These are phyloP conservation scores for Vanrija sp. DNA, from an alignment of 1,284 basidiomycete genomes.

Conservation along the genomic window DNA sequence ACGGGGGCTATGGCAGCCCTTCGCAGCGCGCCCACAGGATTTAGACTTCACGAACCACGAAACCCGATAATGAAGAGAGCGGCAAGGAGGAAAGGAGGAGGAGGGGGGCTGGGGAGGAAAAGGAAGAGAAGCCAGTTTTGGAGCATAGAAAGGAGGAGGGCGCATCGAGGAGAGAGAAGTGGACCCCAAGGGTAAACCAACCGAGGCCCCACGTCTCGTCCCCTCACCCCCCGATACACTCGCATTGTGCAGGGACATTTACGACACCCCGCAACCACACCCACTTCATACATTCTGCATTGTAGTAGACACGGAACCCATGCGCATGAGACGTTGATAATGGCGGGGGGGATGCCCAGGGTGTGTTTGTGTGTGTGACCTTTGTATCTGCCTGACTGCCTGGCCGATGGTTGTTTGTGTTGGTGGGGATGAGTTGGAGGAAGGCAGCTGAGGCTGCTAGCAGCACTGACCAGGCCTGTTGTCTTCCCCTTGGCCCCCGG, in stretches of 20 bases:
- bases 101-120: slow-evolving; percentile 10
- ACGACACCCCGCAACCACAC: neutral
- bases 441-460: too few relatives aligned
- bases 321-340: neutral
- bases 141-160: neutral
- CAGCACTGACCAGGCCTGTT: too few relatives aligned
- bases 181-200: neutral
- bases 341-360: too few relatives aligned
- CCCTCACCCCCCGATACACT: neutral
- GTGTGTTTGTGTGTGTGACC: too few relatives aligned
- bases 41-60: neutral
- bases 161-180: neutral
- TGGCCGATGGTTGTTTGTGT: too few relatives aligned
- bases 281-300: slow-evolving; percentile 13
- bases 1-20: neutral
- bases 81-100: neutral
- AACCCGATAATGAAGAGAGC: too few relatives aligned
- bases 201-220: neutral
- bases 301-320: slow-evolving; percentile 14
- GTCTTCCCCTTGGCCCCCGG: too few relatives aligned
- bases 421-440: too few relatives aligned
- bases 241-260: neutral
- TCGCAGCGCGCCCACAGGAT: neutral
- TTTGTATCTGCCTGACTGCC: too few relatives aligned
- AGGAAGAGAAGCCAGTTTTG: slow-evolving; percentile 9